Evolutionary conservation across 2,329 filamentous ascomycete species (phyloP).

Genomic region (Sporothrix brunneoviolacea): DNA sequence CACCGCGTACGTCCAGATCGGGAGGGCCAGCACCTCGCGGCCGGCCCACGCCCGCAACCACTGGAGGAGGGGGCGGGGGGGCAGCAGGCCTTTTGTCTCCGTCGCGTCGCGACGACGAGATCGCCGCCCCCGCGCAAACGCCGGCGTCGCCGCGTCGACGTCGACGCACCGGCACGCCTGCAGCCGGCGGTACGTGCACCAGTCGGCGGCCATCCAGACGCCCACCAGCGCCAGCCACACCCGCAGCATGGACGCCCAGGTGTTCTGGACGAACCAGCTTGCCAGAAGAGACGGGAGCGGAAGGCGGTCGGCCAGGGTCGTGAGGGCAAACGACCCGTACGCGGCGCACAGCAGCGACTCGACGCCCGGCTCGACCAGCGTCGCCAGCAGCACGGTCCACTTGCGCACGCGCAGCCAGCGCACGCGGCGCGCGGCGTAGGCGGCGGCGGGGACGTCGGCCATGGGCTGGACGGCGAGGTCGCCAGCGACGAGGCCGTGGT

Average conservation of each 20-base stretch:
- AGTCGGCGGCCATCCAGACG: slow-evolving; percentile 70
- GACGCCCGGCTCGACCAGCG: slow-evolving; percentile 85
- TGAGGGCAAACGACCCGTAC: slow-evolving; percentile 73
- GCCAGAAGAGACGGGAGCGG: slow-evolving; percentile 29
- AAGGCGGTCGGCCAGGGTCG: slow-evolving; percentile 54
- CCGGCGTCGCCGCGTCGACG: slow-evolving; percentile 59
- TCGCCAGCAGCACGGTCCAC: slow-evolving; percentile 84
- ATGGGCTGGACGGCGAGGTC: slow-evolving; percentile 89
- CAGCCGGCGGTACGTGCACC: slow-evolving; percentile 63
- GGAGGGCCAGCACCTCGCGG: slow-evolving; percentile 73
- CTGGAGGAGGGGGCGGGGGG: slow-evolving; percentile 43
- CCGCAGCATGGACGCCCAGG: slow-evolving; percentile 59
- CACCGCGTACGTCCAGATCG: slow-evolving; percentile 86
- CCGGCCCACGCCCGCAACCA: slow-evolving; percentile 83
- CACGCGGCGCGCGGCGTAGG: slow-evolving; percentile 74
- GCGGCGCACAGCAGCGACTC: slow-evolving; percentile 79
- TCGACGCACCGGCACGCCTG: slow-evolving; percentile 68
- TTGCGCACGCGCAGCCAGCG: slow-evolving; percentile 92
- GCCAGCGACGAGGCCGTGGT: slow-evolving; percentile 77
- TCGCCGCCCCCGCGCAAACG: slow-evolving; percentile 51
- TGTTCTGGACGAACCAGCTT: slow-evolving; percentile 44
- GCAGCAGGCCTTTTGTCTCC: too few species aligned
- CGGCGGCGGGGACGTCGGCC: slow-evolving; percentile 66
- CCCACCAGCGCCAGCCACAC: slow-evolving; percentile 61
- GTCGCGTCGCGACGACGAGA: slow-evolving; percentile 26